Evolutionary conservation across 257 asterid genomes (phyloP).

Genomic region (Solanum piurae): DNA sequence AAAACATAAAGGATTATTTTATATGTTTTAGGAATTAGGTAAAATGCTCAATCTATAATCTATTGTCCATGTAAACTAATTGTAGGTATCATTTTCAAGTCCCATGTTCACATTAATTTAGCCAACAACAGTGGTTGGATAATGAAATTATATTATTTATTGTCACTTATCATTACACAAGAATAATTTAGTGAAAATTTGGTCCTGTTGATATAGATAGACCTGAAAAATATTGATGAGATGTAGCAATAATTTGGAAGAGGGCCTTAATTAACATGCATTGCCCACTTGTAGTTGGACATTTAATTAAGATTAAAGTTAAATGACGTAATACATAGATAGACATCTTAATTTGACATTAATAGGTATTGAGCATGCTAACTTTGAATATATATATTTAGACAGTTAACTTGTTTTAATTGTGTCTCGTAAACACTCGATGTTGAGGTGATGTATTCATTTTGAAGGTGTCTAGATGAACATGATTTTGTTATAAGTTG

Average conservation of each 20-base stretch:
- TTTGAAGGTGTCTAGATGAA: not conserved
- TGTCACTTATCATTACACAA: not conserved
- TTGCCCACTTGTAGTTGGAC: not conserved
- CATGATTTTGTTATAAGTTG: not conserved
- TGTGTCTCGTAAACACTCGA: not conserved
- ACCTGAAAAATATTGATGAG: not conserved
- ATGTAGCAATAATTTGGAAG: not conserved
- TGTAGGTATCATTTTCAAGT: not conserved
- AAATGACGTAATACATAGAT: not conserved
- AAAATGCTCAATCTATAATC: not conserved
- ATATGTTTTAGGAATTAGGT: not conserved
- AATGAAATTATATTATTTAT: not conserved
- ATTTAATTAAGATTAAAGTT: not conserved
- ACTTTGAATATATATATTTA: not conserved
- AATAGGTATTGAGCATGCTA: not conserved
- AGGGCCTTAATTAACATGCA: not conserved
- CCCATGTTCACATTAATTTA: not conserved
- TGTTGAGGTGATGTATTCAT: not conserved
- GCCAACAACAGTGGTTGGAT: not conserved
- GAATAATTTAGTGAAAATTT: not conserved
- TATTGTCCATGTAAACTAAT: not conserved
- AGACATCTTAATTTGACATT: not conserved
- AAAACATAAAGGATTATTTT: not conserved
- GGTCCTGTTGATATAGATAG: not conserved
- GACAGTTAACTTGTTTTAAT: not conserved